A percentile compares a stretch with the other conserved stretches of the same genome.
Conservation (phyloP, 805 yeast genomes). For the Torulaspora quercuum region DNA sequence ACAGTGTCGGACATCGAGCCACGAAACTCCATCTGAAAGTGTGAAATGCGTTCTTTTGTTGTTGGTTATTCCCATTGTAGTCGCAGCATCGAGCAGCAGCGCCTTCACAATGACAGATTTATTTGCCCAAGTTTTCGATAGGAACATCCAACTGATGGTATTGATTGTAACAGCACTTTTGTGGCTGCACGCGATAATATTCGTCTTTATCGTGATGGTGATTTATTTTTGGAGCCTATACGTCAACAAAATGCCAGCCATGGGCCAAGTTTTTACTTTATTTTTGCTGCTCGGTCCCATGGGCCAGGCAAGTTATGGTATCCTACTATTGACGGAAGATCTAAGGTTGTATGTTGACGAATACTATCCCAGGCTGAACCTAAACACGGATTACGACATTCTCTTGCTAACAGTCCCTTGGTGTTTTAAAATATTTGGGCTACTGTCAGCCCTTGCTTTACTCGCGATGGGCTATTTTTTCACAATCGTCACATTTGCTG, state of each 20-base stretch:
- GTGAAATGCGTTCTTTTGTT: conserved; percentile 59
- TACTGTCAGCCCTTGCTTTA: conserved; percentile 44
- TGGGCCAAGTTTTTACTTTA: conserved; percentile 54
- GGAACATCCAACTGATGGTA: conserved; percentile 45
- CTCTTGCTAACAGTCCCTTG: conserved; percentile 29
- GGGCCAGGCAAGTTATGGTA: conserved; percentile 80
- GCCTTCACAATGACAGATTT: conserved; percentile 41
- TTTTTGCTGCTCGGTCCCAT: conserved; percentile 79
- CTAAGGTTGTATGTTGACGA: conserved; percentile 24
- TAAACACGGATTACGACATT: conserved; percentile 16
- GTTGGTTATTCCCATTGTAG: conserved; percentile 79
- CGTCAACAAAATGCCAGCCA: conserved; percentile 56
- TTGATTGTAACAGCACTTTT: conserved; percentile 53
- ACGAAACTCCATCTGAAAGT: conserved; percentile 35
- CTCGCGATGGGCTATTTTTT: conserved; percentile 59
- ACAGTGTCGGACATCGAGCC: conserved; percentile 14
- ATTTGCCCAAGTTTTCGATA: conserved; percentile 44
- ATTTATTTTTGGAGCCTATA: conserved; percentile 60
- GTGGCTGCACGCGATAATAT: conserved; percentile 65
- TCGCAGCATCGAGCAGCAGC: conserved; percentile 69
- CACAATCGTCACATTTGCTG: conserved; percentile 42
- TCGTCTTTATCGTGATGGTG: conserved; percentile 54
- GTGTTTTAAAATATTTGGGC: conserved; percentile 36
- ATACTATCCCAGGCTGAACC: conserved; percentile 22
- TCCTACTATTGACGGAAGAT: conserved; percentile 53